Percentiles rank a stretch among this genome's conserved stretches.
These are phyloP conservation scores for Colletotrichum falcatum DNA, from an alignment of 2,329 filamentous ascomycete genomes.

Conservation along the genomic window DNA sequence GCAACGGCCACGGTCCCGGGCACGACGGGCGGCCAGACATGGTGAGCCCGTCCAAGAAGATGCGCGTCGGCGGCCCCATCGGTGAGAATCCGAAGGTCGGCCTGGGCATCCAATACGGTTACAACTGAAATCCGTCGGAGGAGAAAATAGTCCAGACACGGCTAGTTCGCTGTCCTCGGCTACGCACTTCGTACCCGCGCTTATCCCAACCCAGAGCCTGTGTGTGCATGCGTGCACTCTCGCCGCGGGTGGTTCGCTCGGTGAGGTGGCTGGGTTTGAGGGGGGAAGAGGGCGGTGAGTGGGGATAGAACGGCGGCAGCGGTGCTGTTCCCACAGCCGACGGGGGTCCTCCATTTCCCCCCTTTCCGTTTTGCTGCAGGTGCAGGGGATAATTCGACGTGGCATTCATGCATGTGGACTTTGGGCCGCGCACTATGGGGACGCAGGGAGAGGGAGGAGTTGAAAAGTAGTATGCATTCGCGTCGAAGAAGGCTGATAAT, in stretches of 20 bases:
- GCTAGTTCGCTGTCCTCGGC: not conserved
- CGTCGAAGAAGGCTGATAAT: not conserved
- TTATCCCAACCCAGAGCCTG: not conserved
- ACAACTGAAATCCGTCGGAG: constrained; percentile 24
- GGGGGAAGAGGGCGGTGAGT: constrained; percentile 35
- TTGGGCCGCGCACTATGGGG: constrained; percentile 3
- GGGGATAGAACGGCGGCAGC: constrained; percentile 40
- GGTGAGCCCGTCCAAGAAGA: constrained; percentile 65
- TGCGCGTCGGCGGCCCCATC: constrained; percentile 56
- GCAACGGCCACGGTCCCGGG: constrained; percentile 46
- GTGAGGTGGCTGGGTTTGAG: constrained; percentile 35
- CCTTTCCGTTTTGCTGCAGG: constrained; percentile 13
- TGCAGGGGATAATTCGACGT: constrained; percentile 33
- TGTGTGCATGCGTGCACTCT: not conserved
- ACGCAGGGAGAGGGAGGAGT: not conserved
- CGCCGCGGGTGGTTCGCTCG: constrained; percentile 28
- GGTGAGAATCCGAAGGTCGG: constrained; percentile 57
- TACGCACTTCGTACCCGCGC: not conserved
- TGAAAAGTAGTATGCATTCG: not conserved
- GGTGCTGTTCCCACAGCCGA: constrained; percentile 15
- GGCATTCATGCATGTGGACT: constrained; percentile 20
- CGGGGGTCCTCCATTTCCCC: not conserved
- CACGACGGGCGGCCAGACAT: constrained; percentile 50
- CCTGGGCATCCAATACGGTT: constrained; percentile 64
- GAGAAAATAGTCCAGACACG: not conserved